Percentiles rank a stretch among this genome's conserved stretches.
phyloP scores from a whole-genome alignment of 129 eudicot species.

The Calendula officinalis region DNA sequence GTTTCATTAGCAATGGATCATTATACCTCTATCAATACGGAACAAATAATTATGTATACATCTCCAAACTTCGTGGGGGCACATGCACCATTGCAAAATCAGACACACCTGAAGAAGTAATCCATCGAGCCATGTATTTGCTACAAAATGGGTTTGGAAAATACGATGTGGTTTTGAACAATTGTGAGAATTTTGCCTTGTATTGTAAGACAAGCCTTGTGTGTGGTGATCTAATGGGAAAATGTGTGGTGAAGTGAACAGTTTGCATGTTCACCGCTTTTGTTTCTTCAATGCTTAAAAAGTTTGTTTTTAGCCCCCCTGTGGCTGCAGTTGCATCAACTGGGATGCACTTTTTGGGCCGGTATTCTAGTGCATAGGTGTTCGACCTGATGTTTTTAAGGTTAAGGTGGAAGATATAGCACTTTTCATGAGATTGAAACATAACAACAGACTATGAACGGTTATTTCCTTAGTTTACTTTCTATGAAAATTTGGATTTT shows the following conservation, averaged over 20 bases:
- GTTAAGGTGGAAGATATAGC: too few relatives aligned
- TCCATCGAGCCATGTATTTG: conserved; percentile 50
- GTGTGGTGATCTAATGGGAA: conserved; percentile 1
- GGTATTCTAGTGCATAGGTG: too few relatives aligned
- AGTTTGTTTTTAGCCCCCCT: too few relatives aligned
- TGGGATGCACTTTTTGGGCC: too few relatives aligned
- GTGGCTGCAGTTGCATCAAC: too few relatives aligned
- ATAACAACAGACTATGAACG: too few relatives aligned
- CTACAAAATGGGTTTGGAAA: conserved; percentile 61
- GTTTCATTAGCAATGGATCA: conserved; percentile 44
- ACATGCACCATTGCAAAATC: conserved; percentile 59
- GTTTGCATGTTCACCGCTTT: not conserved
- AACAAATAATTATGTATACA: conserved; percentile 23
- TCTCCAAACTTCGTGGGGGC: conserved; percentile 52
- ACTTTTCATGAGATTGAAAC: too few relatives aligned
- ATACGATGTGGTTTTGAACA: conserved; percentile 44
- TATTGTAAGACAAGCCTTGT: conserved; percentile 62
- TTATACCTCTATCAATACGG: conserved; percentile 46
- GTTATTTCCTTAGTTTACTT: too few relatives aligned
- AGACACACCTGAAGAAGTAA: conserved; percentile 42
- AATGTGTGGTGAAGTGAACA: conserved; percentile 23
- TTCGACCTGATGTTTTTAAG: too few relatives aligned
- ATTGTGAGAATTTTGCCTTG: conserved; percentile 60
- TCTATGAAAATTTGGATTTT: too few relatives aligned
- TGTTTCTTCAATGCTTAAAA: not conserved